Evolutionary conservation across 768 basidiomycete species (phyloP).

Genomic region (Boletus sensibilis): DNA sequence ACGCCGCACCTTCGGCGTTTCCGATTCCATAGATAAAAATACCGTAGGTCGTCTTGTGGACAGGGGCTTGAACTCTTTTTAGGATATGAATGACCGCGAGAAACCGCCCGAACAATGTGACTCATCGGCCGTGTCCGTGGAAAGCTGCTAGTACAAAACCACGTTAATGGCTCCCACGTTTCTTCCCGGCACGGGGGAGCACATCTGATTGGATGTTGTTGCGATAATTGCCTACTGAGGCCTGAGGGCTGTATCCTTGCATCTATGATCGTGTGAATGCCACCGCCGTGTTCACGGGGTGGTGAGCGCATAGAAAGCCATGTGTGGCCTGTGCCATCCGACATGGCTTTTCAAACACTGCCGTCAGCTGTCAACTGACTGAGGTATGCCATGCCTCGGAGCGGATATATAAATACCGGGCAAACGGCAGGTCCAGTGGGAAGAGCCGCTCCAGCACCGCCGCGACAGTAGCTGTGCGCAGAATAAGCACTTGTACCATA

Average conservation of each 20-base stretch:
- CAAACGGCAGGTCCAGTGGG: background rate
- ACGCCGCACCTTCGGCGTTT: background rate
- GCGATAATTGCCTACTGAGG: background rate
- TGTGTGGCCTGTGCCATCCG: too few species aligned
- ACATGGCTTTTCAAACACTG: too few species aligned
- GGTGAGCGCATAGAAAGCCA: too few species aligned
- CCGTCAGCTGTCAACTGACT: too few species aligned
- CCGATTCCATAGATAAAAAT: background rate
- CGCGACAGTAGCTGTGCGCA: background rate
- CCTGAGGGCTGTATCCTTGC: background rate
- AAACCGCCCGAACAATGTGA: background rate
- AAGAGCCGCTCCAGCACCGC: background rate
- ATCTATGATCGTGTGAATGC: background rate
- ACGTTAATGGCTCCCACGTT: background rate
- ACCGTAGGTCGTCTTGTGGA: background rate
- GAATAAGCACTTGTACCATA: too few species aligned
- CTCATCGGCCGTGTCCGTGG: background rate
- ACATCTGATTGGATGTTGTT: background rate
- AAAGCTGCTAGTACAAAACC: background rate
- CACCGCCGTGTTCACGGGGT: background rate
- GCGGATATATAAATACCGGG: background rate
- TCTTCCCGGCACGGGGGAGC: background rate
- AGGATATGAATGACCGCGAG: background rate
- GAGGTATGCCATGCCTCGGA: conserved; percentile 1
- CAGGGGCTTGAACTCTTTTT: background rate